Evolutionary conservation across 176 grass and related monocot species (phyloP), one percentile per base, ranked within the genome.

Genomic region (Oryza australiensis): DNA sequence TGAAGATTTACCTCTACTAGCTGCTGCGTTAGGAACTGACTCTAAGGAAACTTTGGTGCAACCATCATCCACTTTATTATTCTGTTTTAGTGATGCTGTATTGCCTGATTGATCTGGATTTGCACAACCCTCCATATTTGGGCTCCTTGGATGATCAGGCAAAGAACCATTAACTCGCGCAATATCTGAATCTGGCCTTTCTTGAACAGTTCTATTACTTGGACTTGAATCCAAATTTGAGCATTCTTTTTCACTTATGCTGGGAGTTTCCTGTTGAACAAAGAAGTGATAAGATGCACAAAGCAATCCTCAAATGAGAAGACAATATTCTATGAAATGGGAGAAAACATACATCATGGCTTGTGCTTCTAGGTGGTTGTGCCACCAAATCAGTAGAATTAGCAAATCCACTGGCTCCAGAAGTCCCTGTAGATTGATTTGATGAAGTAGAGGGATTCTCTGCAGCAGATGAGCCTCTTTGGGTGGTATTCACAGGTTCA

Each of bases 381-480:
- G 85, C 62, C 33, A 70, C 59, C 14, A 77, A 69, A 38, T 82
- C 79, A 70, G 69, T 72, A 83, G 86, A 72, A 89, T 83, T 74
- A 83, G 66, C 70, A 85, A 57, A 68, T 87, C 68, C 73, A 45
- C 20, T 16, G 37, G 69, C 42, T 68, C 80, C 76, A 73, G 85
- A 72, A 78, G 38, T 62, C 16, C 30, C 77, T 65, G 65, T 40
- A 26, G 71, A 60, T 85, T 84, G 87, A 86, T 45, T 85, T 66
- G 88, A 85, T 71, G 82, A 98, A 86, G 66, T 76, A 82, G 82
- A 88, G 73, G 83, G 85, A 73, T 70, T 73, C 81, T 77, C 85
- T 66, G 46, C 80, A 69, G 72, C 74, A 70, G 82, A 76, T 63
- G 82, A 82, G 33, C 33, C 70, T 79, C 74, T 73, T 90, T 85